These are phyloP conservation scores for Knoxia roxburghii DNA, from an alignment of 257 asterid species.

Conservation along the genomic window DNA sequence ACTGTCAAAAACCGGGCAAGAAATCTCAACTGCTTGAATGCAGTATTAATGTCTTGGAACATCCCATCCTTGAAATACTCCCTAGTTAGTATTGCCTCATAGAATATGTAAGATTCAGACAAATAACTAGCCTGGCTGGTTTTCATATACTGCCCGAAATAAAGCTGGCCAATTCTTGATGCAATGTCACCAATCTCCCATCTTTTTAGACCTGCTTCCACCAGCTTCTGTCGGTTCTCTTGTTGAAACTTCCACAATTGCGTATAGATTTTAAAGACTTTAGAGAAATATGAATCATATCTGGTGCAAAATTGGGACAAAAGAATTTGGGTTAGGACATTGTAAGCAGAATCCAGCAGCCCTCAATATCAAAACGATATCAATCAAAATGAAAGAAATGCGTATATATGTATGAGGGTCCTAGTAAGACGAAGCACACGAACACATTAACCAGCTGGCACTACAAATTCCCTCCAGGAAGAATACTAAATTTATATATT, in stretches of 20 bases:
- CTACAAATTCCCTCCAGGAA: not conserved
- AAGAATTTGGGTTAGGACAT: not conserved
- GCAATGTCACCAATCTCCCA: slow-evolving; percentile 99
- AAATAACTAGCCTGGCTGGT: slow-evolving; percentile 90
- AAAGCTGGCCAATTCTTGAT: slow-evolving; percentile 93
- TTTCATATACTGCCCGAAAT: slow-evolving; percentile 98
- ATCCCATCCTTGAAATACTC: slow-evolving; percentile 93
- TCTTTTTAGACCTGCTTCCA: slow-evolving; percentile 89
- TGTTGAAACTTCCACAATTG: slow-evolving; percentile 95
- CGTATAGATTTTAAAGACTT: slow-evolving; percentile 89
- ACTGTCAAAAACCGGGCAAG: slow-evolving; percentile 86
- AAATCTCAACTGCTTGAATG: slow-evolving; percentile 84
- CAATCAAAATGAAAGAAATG: not conserved
- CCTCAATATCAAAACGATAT: not conserved
- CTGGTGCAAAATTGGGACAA: slow-evolving; percentile 36
- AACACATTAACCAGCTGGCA: not conserved
- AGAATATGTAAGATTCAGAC: slow-evolving; percentile 82
- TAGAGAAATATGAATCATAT: slow-evolving; percentile 83
- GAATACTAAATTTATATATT: not conserved
- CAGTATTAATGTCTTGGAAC: slow-evolving; percentile 80
- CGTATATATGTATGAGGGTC: not conserved
- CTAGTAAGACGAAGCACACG: not conserved
- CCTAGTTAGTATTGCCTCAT: slow-evolving; percentile 83
- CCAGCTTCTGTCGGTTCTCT: slow-evolving; percentile 91
- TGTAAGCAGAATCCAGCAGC: not conserved